phyloP scores from a whole-genome alignment of 1,139 yeast genomes.

The Petasospora fabianii region DNA sequence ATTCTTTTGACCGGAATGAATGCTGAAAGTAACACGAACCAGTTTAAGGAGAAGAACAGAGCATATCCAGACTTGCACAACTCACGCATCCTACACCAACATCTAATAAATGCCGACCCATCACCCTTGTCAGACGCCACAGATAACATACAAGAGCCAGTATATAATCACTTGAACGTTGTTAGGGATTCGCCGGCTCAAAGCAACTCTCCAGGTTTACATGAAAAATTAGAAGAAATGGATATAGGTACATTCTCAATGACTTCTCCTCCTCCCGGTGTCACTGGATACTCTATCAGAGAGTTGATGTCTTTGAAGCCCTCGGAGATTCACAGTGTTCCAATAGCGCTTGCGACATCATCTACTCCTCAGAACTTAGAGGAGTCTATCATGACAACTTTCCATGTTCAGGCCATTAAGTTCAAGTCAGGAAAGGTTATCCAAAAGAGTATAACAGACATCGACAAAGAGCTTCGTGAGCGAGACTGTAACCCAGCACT shows the following conservation, averaged over 20 bases:
- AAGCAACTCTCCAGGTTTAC: conserved; percentile 5
- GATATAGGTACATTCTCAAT: background rate
- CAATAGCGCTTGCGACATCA: conserved; percentile 5
- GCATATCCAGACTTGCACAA: conserved; percentile 8
- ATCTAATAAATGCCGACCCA: background rate
- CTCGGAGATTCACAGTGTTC: conserved; percentile 16
- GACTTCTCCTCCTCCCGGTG: background rate
- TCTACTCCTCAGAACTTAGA: background rate
- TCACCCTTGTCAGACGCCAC: background rate
- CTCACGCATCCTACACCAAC: background rate
- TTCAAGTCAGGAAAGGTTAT: conserved; percentile 23
- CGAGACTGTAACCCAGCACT: conserved; percentile 18
- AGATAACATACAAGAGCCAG: background rate
- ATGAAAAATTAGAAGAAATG: background rate
- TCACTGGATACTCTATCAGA: conserved; percentile 15
- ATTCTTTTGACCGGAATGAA: conserved; percentile 3
- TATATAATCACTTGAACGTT: background rate
- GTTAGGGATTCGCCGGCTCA: conserved; percentile 7
- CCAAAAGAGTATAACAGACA: conserved; percentile 22
- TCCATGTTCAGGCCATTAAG: conserved; percentile 7
- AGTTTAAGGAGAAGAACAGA: conserved; percentile 6
- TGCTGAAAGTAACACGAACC: background rate
- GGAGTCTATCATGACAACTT: conserved; percentile 7
- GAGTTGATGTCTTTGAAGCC: conserved; percentile 19
- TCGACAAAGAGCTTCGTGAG: conserved; percentile 3